Percentiles rank a stretch among this genome's conserved stretches.
Evolutionary conservation across 106 monocot genomes (phyloP).

Genomic region (Hemerocallis citrina): DNA sequence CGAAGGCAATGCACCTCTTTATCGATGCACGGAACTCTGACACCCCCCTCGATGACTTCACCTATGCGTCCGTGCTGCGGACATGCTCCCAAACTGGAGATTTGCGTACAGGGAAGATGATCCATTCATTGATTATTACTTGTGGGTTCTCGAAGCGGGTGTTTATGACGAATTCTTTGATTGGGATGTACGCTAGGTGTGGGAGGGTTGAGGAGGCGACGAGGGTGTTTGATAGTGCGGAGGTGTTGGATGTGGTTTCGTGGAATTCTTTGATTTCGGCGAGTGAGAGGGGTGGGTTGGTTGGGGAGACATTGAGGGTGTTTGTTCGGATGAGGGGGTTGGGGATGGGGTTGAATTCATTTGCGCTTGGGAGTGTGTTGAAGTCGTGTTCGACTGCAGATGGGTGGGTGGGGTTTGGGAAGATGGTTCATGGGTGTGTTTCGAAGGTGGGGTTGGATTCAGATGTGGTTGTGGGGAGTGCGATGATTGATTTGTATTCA

Average conservation of each 20-base stretch:
- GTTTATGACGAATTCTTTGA: constrained; percentile 39
- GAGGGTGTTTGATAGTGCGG: constrained; percentile 31
- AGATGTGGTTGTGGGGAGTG: constrained; percentile 37
- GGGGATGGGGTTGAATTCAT: constrained; percentile 32
- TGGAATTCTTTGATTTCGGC: constrained; percentile 53
- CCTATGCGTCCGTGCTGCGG: constrained; percentile 23
- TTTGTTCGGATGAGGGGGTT: constrained; percentile 27
- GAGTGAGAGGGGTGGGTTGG: constrained; percentile 19
- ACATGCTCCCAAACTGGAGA: constrained; percentile 16
- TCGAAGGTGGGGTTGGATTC: constrained; percentile 30
- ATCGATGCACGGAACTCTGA: neutral
- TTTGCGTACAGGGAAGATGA: constrained; percentile 18
- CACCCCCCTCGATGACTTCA: constrained; percentile 17
- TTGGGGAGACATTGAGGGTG: constrained; percentile 17
- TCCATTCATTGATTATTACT: constrained; percentile 32
- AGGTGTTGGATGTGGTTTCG: constrained; percentile 43
- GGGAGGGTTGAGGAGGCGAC: constrained; percentile 23
- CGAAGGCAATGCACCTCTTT: constrained; percentile 17
- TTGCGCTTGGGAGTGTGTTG: constrained; percentile 39
- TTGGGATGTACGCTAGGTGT: constrained; percentile 64
- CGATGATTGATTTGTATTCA: constrained; percentile 54
- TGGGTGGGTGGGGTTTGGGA: constrained; percentile 17
- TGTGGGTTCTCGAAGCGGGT: constrained; percentile 13
- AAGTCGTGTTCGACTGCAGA: constrained; percentile 26
- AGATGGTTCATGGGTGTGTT: constrained; percentile 36